Percentiles rank a stretch among this genome's conserved stretches.
phyloP scores from a whole-genome alignment of 176 grass and related monocot species.

The Olyra latifolia region DNA sequence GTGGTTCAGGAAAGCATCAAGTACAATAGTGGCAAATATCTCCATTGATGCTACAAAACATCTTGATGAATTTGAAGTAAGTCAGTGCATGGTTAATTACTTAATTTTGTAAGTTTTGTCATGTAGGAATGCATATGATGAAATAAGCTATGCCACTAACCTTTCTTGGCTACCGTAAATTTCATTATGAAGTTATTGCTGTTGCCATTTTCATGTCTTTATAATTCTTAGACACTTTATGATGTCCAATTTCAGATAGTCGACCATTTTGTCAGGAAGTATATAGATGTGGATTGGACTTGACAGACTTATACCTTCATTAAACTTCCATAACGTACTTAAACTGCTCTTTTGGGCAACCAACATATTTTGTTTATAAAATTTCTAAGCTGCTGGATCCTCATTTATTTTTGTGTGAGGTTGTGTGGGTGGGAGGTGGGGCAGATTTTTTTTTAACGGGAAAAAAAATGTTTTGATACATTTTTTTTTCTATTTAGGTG shows the following conservation, averaged over 20 bases:
- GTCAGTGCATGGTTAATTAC: conserved; percentile 19
- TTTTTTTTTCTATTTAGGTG: conserved; percentile 46
- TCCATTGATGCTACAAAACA: conserved; percentile 54
- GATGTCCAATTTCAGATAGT: neutral
- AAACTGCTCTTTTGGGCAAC: neutral
- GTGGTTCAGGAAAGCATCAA: conserved; percentile 81
- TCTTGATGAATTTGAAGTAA: conserved; percentile 91
- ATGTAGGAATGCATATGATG: conserved; percentile 13
- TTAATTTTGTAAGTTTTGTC: conserved; percentile 1
- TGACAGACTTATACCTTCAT: neutral
- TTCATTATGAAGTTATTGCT: neutral
- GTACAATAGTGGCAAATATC: conserved; percentile 65
- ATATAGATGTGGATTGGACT: conserved; percentile 6
- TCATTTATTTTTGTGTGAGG: neutral
- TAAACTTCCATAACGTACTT: neutral
- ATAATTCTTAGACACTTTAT: neutral
- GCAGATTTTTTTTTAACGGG: conserved; percentile 25
- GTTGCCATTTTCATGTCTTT: neutral
- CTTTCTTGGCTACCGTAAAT: neutral
- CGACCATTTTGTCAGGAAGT: neutral
- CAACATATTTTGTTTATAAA: neutral
- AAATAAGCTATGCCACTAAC: neutral
- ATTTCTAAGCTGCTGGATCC: neutral
- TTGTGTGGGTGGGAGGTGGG: neutral
- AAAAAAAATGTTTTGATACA: neutral